phyloP scores from a whole-genome alignment of 164 flowering plant genomes.

The Houttuynia cordata region DNA sequence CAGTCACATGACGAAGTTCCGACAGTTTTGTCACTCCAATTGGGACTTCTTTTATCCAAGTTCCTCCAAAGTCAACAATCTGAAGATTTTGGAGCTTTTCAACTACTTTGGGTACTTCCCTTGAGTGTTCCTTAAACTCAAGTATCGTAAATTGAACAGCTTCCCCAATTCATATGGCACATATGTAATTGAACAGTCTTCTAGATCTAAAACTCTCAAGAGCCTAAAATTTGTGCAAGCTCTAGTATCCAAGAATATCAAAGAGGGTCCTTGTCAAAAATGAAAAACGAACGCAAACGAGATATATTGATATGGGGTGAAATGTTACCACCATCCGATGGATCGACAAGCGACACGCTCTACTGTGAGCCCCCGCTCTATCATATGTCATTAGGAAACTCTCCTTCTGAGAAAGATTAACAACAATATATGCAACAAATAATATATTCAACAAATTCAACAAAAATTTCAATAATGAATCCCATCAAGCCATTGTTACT shows the following conservation, averaged over 20 bases:
- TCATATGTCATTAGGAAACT: not conserved
- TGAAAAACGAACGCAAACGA: no score
- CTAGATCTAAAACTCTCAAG: constrained; percentile 10
- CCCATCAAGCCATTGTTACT: no score
- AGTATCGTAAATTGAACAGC: constrained; percentile 7
- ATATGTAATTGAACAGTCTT: not conserved
- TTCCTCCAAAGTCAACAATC: constrained; percentile 4
- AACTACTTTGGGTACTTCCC: constrained; percentile 2
- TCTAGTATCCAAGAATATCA: no score
- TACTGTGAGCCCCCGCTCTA: not conserved
- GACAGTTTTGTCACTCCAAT: constrained; percentile 3
- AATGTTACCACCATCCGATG: not conserved
- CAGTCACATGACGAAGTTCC: constrained; percentile 4
- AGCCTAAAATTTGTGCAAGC: no score
- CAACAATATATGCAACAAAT: no score
- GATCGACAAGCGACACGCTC: constrained; percentile 1
- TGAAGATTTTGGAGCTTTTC: constrained; percentile 4
- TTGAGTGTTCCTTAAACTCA: constrained; percentile 5
- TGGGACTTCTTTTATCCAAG: constrained; percentile 1
- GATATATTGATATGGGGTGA: not conserved
- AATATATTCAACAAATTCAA: no score
- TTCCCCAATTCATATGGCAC: constrained; percentile 2
- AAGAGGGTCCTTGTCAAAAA: no score
- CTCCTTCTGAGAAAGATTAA: constrained; percentile 1
- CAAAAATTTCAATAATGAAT: no score